Percentiles rank a stretch among this genome's conserved stretches.
Conservation (phyloP, 495 filamentous ascomycete species). For the Tuber aestivum region DNA sequence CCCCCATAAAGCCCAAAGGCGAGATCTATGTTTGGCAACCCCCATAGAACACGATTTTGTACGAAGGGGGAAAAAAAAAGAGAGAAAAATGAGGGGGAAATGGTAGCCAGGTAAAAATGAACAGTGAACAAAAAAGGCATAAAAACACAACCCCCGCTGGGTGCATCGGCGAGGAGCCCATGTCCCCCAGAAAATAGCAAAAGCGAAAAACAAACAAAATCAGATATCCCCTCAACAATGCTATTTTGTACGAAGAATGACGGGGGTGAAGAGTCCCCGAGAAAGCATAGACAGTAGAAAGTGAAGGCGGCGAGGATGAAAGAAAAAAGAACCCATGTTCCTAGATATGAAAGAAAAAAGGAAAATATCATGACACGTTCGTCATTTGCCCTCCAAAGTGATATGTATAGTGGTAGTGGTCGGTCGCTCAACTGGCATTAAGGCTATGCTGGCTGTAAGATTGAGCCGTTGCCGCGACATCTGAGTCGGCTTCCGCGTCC, state of each 20-base stretch:
- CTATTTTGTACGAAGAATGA: conserved; percentile 4
- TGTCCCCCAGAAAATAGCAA: conserved; percentile 19
- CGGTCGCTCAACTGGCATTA: conserved; percentile 22
- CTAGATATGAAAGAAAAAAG: conserved; percentile 28
- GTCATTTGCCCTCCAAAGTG: conserved; percentile 36
- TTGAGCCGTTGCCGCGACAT: conserved; percentile 35
- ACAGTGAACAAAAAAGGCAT: conserved; percentile 27
- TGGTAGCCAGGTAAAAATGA: conserved; percentile 27
- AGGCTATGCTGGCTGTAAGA: conserved; percentile 34
- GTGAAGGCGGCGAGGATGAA: conserved; percentile 25
- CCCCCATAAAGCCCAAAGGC: conserved; percentile 25
- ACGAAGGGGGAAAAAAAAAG: conserved; percentile 25
- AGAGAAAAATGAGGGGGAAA: too few species aligned
- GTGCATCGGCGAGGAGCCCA: conserved; percentile 21
- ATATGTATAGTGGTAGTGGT: conserved; percentile 39
- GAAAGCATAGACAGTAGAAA: conserved; percentile 28
- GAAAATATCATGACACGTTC: conserved; percentile 35
- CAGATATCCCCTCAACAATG: conserved; percentile 9
- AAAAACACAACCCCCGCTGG: conserved; percentile 39
- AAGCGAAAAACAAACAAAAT: conserved; percentile 15
- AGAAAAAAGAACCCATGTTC: conserved; percentile 12
- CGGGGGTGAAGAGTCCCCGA: neutral
- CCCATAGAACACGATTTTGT: conserved; percentile 37
- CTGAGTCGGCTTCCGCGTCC: conserved; percentile 37
- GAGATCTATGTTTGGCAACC: conserved; percentile 39